Percentiles rank a stretch among this genome's conserved stretches.
Conservation (phyloP, 1,139 yeast species). For the Candida glucosophila region DNA sequence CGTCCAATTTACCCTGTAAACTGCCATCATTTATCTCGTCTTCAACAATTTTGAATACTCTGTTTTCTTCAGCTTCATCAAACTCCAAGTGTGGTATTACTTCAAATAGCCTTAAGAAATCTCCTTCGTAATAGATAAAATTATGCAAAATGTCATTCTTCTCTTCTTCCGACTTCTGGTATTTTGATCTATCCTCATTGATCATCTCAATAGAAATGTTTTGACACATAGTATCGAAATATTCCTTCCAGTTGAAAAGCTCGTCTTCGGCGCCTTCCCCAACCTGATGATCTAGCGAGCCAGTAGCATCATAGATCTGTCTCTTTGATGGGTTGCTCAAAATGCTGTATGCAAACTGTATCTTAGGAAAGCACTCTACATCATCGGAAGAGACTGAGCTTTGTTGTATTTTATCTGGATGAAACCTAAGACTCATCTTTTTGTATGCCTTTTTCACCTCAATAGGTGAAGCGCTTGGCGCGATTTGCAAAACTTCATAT, state of each 20-base stretch:
- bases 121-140: slow-evolving; percentile 59
- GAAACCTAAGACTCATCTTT: slow-evolving; percentile 57
- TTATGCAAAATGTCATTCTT: slow-evolving; percentile 50
- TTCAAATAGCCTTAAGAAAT: slow-evolving; percentile 62
- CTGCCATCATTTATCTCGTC: slow-evolving; percentile 23
- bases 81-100: slow-evolving; percentile 70
- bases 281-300: slow-evolving; percentile 42
- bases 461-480: slow-evolving; percentile 32
- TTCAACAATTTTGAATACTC: slow-evolving; percentile 49
- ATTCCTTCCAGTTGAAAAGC: slow-evolving; percentile 53
- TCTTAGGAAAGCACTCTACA: slow-evolving; percentile 48
- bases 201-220: slow-evolving; percentile 68
- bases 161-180: slow-evolving; percentile 65
- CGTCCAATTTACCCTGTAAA: slow-evolving; percentile 18
- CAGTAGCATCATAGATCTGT: slow-evolving; percentile 58
- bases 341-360: slow-evolving; percentile 71
- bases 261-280: slow-evolving; percentile 28
- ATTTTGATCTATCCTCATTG: slow-evolving; percentile 56
- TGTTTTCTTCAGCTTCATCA: slow-evolving; percentile 47
- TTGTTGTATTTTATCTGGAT: slow-evolving; percentile 66
- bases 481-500: slow-evolving; percentile 48
- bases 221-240: slow-evolving; percentile 49
- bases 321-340: slow-evolving; percentile 52
- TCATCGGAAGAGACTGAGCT: slow-evolving; percentile 14
- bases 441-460: slow-evolving; percentile 69